Evolutionary conservation across 768 basidiomycete species (phyloP), one percentile per base, ranked within the genome.

Genomic region (Lyophyllum semitale): DNA sequence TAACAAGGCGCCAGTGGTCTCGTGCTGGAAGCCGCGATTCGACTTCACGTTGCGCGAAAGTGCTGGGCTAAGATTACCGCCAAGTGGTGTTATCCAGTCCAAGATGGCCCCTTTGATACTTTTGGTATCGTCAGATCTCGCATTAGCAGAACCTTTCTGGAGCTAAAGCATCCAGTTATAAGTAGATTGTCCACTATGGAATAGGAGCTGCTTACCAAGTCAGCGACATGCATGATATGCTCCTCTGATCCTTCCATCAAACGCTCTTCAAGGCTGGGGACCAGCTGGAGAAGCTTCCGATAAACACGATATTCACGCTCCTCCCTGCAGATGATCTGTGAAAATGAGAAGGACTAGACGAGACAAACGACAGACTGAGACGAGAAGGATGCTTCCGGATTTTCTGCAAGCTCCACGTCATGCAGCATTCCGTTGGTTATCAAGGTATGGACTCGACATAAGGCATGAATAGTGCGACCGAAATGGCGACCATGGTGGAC

Each of bases 401-500:
- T 15, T 8, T 35, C 15, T 7, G 3, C 52, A 17, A 25, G 26
- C 17, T 48, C 17, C 41, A 23, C 23, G 7, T 30, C 32, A 27
- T 12, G n/a, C 17, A 56, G 3, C 3, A 66, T 35, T 13, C 65
- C 57, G 51, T 64, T 64, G 3, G 42, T 59, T 6, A 69, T 18
- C 12, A 68, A 45, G 1, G 50, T 30, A 4, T 61, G 62, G 12
- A 67, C 18, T 49, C 40, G 26, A 40, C 56, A 57, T 22, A 61
- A 43, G 4, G 55, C 55, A 43, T 50, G 50, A 12, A 59, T 30
- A 0, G 55, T 59, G 22, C 57, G 20, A 1, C 68, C 57, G 35
- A 68, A 69, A 30, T 69, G 67, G 11, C 47, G 43, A 8, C 66
- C 58, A 35, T 66, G 58, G 33, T 63, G 59, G n/a, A 68, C 57